A percentile compares a stretch with the other conserved stretches of the same genome.
phyloP scores from a whole-genome alignment of 441 rosid species.

The Iberis amara region DNA sequence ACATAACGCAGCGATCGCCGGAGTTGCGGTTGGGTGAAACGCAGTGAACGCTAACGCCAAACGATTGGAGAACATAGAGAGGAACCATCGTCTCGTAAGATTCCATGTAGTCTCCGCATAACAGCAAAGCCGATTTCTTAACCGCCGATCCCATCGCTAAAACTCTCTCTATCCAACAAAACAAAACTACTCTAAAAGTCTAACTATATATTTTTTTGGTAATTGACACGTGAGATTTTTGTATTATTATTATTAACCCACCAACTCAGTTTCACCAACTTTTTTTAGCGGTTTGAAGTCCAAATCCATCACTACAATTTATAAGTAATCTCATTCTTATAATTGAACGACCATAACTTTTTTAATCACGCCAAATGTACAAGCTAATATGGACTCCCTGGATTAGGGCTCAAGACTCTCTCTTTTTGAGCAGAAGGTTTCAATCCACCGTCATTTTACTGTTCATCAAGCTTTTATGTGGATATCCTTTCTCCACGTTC shows the following conservation, averaged over 20 bases:
- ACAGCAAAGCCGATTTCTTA: slow-evolving; percentile 35
- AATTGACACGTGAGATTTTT: slow-evolving; percentile 19
- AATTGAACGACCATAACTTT: too few relatives aligned
- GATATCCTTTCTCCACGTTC: too few relatives aligned
- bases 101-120: slow-evolving; percentile 51
- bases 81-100: slow-evolving; percentile 41
- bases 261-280: slow-evolving; percentile 25
- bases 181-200: neutral
- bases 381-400: too few relatives aligned
- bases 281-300: neutral
- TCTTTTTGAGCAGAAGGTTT: too few relatives aligned
- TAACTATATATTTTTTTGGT: neutral
- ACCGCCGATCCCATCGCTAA: slow-evolving; percentile 27
- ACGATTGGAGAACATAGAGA: slow-evolving; percentile 36
- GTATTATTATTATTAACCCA: neutral
- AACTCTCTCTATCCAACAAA: neutral
- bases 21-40: slow-evolving; percentile 37
- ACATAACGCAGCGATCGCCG: slow-evolving; percentile 41
- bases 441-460: too few relatives aligned
- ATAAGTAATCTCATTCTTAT: too few relatives aligned
- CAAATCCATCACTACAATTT: too few relatives aligned
- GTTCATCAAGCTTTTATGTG: too few relatives aligned
- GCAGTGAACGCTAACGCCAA: slow-evolving; percentile 41
- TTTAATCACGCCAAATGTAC: too few relatives aligned
- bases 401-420: too few relatives aligned